These are phyloP conservation scores for Hypomontagnella monticulosa DNA, from an alignment of 495 filamentous ascomycete species.

Conservation along the genomic window DNA sequence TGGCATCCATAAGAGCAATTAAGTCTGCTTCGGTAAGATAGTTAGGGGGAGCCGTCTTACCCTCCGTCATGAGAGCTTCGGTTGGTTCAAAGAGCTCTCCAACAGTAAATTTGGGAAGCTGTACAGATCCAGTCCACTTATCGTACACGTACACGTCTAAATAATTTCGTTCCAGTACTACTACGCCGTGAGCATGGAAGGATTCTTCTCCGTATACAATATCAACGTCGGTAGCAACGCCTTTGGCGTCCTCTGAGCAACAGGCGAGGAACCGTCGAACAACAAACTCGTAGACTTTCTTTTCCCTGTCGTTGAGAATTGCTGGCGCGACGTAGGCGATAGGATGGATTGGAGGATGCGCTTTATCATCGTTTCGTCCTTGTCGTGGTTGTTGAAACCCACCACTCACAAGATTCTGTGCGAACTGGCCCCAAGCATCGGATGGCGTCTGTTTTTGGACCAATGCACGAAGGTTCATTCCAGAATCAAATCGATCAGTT, in stretches of 20 bases:
- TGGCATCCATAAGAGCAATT: constrained; percentile 98
- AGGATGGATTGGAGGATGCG: constrained; percentile 96
- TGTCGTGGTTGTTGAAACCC: constrained; percentile 82
- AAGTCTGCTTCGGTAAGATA: constrained; percentile 96
- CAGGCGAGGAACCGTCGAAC: constrained; percentile 94
- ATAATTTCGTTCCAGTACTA: constrained; percentile 91
- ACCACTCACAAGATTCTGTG: constrained; percentile 79
- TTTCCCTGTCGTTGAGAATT: constrained; percentile 72
- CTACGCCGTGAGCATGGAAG: constrained; percentile 81
- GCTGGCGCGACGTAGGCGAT: constrained; percentile 76
- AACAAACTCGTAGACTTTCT: constrained; percentile 90
- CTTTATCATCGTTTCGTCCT: constrained; percentile 91
- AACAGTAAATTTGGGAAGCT: constrained; percentile 78
- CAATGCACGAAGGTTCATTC: constrained; percentile 82
- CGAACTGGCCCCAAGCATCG: constrained; percentile 81
- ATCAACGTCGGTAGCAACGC: constrained; percentile 82
- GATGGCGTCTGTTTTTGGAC: constrained; percentile 86
- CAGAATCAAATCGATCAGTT: constrained; percentile 94
- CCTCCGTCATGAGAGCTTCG: constrained; percentile 88
- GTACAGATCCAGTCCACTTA: constrained; percentile 87
- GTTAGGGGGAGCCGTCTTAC: constrained; percentile 82
- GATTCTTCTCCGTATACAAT: constrained; percentile 84
- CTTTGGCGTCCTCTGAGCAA: constrained; percentile 93
- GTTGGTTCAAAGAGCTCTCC: constrained; percentile 88
- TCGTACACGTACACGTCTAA: constrained; percentile 97